Evolutionary conservation across 2,329 filamentous ascomycete genomes (phyloP).

Genomic region (Trichoderma sp.): DNA sequence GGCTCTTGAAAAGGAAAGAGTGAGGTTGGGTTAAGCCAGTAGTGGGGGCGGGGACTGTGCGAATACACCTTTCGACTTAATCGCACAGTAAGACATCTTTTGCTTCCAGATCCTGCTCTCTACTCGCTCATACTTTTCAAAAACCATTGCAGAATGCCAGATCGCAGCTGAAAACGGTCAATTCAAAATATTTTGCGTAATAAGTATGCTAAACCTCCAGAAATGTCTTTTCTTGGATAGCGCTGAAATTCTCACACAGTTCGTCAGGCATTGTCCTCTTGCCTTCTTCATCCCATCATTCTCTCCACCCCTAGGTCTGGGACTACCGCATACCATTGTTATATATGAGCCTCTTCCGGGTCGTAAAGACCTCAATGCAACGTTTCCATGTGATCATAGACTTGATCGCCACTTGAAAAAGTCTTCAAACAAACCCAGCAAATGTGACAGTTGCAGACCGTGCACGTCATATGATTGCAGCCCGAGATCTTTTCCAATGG

Average conservation of each 20-base stretch:
- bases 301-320: neutral
- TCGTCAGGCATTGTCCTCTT: neutral
- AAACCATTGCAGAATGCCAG: neutral
- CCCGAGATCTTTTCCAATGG: slow-evolving; percentile 43
- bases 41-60: slow-evolving; percentile 23
- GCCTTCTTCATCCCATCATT: neutral
- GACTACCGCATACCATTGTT: neutral
- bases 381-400: slow-evolving; percentile 9
- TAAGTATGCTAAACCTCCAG: neutral
- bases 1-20: neutral
- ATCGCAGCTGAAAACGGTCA: neutral
- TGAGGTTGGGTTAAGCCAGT: neutral
- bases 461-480: slow-evolving; percentile 47
- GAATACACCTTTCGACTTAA: neutral
- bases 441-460: slow-evolving; percentile 40
- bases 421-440: slow-evolving; percentile 46
- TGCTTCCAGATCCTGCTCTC: neutral
- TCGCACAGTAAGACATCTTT: neutral
- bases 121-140: neutral
- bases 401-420: neutral
- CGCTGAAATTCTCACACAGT: neutral
- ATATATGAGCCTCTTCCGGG: neutral
- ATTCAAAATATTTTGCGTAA: neutral
- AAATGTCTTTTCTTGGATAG: neutral
- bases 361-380: neutral